Conservation (phyloP, 1,284 basidiomycete species). For the Trichosporon ovoides region DNA sequence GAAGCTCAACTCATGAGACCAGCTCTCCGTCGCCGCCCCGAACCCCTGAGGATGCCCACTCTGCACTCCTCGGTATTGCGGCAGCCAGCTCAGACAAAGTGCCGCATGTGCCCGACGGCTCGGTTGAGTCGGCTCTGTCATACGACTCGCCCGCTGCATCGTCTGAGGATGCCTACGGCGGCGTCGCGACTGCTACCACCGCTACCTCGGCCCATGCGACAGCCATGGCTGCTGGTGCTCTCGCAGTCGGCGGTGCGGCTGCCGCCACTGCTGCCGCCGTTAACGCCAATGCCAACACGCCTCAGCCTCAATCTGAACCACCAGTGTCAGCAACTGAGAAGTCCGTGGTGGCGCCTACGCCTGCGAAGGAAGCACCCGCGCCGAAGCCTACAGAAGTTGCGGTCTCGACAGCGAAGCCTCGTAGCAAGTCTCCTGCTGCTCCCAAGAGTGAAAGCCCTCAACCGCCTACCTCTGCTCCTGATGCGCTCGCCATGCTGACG, state of each 20-base stretch:
- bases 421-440: not conserved
- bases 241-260: not conserved
- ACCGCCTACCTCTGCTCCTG: slow-evolving; percentile 2
- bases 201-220: not conserved
- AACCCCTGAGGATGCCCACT: slow-evolving; percentile 32
- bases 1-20: slow-evolving; percentile 40
- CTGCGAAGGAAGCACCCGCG: not conserved
- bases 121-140: slow-evolving; percentile 8
- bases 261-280: not conserved
- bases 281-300: not conserved
- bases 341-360: not conserved
- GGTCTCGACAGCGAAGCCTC: not conserved
- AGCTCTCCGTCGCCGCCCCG: slow-evolving; percentile 42
- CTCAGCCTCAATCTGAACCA: not conserved
- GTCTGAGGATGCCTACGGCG: not conserved
- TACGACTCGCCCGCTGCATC: slow-evolving; percentile 8
- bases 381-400: not conserved
- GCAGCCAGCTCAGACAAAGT: not conserved
- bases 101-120: not conserved
- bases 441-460: slow-evolving; percentile 4
- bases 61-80: slow-evolving; percentile 10
- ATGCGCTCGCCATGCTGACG: slow-evolving; percentile 5
- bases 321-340: not conserved
- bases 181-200: not conserved
- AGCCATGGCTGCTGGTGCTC: not conserved